Conservation (phyloP, 352 stramenopile genomes). For the Pythium biforme region DNA sequence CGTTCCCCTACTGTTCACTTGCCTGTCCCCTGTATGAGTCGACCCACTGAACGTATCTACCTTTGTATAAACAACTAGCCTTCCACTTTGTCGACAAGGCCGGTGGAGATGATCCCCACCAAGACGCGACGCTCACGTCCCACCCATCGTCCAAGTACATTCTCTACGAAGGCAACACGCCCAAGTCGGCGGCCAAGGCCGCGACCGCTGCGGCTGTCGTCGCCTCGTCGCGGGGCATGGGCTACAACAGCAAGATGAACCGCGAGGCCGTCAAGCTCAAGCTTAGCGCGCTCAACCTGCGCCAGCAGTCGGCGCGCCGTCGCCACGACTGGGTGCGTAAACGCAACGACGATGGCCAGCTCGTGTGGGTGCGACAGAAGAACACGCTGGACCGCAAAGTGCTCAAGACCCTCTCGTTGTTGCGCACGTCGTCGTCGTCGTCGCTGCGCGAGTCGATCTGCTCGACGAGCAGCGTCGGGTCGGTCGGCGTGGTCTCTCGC, state of each 20-base stretch:
- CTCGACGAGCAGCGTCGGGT: conserved; percentile 57
- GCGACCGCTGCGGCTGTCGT: conserved; percentile 30
- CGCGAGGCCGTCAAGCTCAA: conserved; percentile 74
- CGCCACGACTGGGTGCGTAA: conserved; percentile 84
- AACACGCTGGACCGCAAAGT: conserved; percentile 68
- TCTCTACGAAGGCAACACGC: conserved; percentile 62
- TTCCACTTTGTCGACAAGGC: conserved; percentile 72
- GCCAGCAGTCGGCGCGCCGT: conserved; percentile 80
- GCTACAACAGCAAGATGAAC: conserved; percentile 35
- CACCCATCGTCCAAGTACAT: conserved; percentile 64
- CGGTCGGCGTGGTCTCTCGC: conserved; percentile 70
- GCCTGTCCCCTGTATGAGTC: neutral
- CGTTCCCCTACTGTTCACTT: neutral
- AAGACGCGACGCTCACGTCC: conserved; percentile 34
- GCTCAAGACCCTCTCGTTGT: conserved; percentile 47
- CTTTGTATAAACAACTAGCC: conserved; percentile 25
- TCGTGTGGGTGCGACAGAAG: conserved; percentile 86
- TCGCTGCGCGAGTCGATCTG: conserved; percentile 70
- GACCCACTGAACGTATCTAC: too few relatives aligned
- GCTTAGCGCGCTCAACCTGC: conserved; percentile 72
- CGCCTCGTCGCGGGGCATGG: conserved; percentile 25
- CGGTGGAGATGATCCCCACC: conserved; percentile 31
- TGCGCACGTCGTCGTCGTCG: conserved; percentile 49
- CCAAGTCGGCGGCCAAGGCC: conserved; percentile 51
- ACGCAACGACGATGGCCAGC: conserved; percentile 66